Evolutionary conservation across 1,139 yeast species (phyloP), one percentile per base, ranked within the genome.

Genomic region (Yamadazyma aaseri): DNA sequence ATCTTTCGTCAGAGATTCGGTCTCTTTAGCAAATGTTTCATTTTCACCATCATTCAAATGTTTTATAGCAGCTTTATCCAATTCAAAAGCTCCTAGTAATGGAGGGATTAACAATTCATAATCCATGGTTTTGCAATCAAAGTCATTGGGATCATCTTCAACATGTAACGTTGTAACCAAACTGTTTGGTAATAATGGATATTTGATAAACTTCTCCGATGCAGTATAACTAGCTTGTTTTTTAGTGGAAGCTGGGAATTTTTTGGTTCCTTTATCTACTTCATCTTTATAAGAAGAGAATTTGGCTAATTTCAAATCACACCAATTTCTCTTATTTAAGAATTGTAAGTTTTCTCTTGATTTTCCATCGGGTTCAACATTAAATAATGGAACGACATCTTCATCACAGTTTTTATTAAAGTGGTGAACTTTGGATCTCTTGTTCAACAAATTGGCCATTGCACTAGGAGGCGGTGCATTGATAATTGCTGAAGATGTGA

Each of bases 391-490:
- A 16, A 89, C 77, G 58, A 85, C 73, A 48, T 87, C 95, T 56
- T 90, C 97, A 43, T 80, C 85, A 3, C 92, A 80, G 32, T 68
- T 58, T 26, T 53, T 55, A 48, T 75, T 81, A 46, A 78, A 82
- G 43, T 73, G 80, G 56, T 89, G 97, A 25, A 78, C 64, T 36
- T 73, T 75, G 31, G 86, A 74, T 50, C 96, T 71, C 47, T 71
- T 76, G 56, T 81, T 74, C 34, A 76, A 58, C 46, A 89, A 66
- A 8, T 67, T 63, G 0, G 95, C 95, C 83, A 90, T 83, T 11
- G 82, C 80, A 53, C 79, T 77, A 1, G 97, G 96, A 2, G 97
- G 97, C 9, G 98, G 96, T 0, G 94, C 81, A 58, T 90, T 90
- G 28, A 84, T 80, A 40, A 90, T 87, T 3, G 97, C 97, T 8